These are phyloP conservation scores for Hypoxylon rickii DNA, from an alignment of 495 filamentous ascomycete genomes.

Conservation along the genomic window DNA sequence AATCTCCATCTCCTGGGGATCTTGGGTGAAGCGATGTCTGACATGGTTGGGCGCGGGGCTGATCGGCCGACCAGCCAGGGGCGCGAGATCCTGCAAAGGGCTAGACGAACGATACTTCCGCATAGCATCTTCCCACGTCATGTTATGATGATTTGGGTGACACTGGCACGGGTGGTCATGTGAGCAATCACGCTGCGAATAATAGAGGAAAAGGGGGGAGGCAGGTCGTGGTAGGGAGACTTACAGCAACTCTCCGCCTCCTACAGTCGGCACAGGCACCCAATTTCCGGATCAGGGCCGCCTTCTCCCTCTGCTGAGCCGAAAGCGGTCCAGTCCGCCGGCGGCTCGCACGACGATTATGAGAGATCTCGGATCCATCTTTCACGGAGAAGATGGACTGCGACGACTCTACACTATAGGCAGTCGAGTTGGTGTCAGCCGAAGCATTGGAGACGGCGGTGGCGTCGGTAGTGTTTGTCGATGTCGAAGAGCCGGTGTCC, in stretches of 20 bases:
- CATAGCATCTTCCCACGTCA: constrained; percentile 55
- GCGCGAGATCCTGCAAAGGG: constrained; percentile 46
- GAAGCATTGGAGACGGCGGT: constrained; percentile 44
- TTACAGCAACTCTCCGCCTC: constrained; percentile 55
- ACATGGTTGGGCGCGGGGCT: constrained; percentile 47
- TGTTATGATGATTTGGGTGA: constrained; percentile 55
- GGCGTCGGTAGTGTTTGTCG: constrained; percentile 46
- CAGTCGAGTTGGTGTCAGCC: constrained; percentile 46
- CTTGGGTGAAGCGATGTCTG: constrained; percentile 44
- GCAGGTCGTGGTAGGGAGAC: constrained; percentile 32
- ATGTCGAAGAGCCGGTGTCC: constrained; percentile 53
- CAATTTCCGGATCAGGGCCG: constrained; percentile 54
- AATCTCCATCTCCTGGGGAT: constrained; percentile 49
- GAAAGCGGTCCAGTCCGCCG: constrained; percentile 54
- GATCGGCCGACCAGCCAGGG: constrained; percentile 42
- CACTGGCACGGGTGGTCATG: constrained; percentile 44
- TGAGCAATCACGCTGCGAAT: constrained; percentile 27
- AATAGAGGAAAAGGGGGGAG: constrained; percentile 9
- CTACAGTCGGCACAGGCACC: constrained; percentile 55
- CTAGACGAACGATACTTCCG: constrained; percentile 49
- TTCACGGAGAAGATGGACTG: constrained; percentile 55
- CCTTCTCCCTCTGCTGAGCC: constrained; percentile 51
- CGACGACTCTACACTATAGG: constrained; percentile 50
- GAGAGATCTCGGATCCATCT: constrained; percentile 51
- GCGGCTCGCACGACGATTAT: constrained; percentile 50